These are phyloP conservation scores for Chamaecyparis obtusa DNA, from an alignment of 75 land plant species.

Conservation along the genomic window DNA sequence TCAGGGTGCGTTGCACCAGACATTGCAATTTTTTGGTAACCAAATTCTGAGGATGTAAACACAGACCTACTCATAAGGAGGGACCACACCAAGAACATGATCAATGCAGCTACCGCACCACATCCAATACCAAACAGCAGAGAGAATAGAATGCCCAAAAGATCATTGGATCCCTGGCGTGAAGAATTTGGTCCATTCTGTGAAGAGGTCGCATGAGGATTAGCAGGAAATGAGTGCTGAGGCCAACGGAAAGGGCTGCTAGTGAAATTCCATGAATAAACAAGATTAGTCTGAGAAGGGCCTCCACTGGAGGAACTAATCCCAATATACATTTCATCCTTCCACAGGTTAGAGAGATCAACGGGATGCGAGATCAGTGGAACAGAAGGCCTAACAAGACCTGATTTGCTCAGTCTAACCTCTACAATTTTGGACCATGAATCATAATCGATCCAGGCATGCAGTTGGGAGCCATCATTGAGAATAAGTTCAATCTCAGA, in stretches of 20 bases:
- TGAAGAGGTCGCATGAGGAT: conserved; percentile 23
- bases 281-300: conserved; percentile 29
- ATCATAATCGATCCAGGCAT: conserved; percentile 74
- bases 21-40: neutral
- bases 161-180: conserved; percentile 7
- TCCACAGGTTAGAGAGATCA: conserved; percentile 44
- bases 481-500: conserved; percentile 31
- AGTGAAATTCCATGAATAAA: conserved; percentile 70
- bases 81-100: conserved; percentile 33
- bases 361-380: conserved; percentile 44
- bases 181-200: neutral
- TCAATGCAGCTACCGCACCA: conserved; percentile 37
- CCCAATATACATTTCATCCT: conserved; percentile 65
- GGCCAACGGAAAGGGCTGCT: conserved; percentile 20
- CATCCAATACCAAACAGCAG: conserved; percentile 40
- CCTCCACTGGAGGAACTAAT: conserved; percentile 57
- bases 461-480: conserved; percentile 39
- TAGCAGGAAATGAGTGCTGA: conserved; percentile 52
- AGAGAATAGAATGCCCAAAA: conserved; percentile 23
- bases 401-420: conserved; percentile 47
- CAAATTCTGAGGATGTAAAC: conserved; percentile 7
- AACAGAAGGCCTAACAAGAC: conserved; percentile 24
- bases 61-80: conserved; percentile 5
- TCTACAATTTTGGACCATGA: conserved; percentile 44
- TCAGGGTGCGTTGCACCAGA: conserved; percentile 8